Base-by-base conservation (phyloP, 2,329 filamentous ascomycete species). In the Nemania sp. region DNA sequence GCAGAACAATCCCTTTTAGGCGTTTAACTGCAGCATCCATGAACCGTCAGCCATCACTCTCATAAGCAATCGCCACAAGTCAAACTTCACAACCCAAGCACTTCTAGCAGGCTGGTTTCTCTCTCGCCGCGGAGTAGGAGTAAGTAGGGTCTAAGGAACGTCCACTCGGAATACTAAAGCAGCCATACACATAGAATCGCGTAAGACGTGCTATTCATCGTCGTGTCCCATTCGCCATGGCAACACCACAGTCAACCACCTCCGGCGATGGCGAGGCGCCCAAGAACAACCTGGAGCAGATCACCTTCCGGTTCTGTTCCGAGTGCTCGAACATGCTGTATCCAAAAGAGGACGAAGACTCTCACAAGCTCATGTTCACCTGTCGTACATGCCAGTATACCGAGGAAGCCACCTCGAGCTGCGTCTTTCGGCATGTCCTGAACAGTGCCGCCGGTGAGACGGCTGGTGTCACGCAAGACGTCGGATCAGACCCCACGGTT, bases 251-350 rank as follows among this genome's bases (percentile, higher is more conserved):
- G 57, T 79, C 81, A 23, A 80, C 75, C 40, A 69, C 75, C 60
- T 75, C 77, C 40, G 72, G 66, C 60, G 68, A 70, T 19, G 72
- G 66, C 60, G 68, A 70, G 17, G 67, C 69, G 45, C 72, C 68
- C 54, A 76, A 80, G 65, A 80, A 79, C 66, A 77, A 77, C 63
- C 77, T 79, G 61, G 86, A 93, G 75, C 91, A 96, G 73, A 92
- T 97, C 73, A 91, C 90, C 42, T 99, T 97, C 75, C 88, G 90
- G 68, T 99, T 99, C 81, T 99, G 94, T 79, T 91, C 91, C 66
- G 94, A 99, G 81, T 99, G 94, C 78, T 96, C 92, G 66, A 99
- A 99, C 80, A 89, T 99, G 83, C 81, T 99, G 50, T 97, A 97
- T 70, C 94, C 94, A 45, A 94, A 95, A 75, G 95, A 99, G 79